These are phyloP conservation scores for Paracorniculantispora psalliotae DNA, from an alignment of 2,329 filamentous ascomycete species.

Conservation along the genomic window DNA sequence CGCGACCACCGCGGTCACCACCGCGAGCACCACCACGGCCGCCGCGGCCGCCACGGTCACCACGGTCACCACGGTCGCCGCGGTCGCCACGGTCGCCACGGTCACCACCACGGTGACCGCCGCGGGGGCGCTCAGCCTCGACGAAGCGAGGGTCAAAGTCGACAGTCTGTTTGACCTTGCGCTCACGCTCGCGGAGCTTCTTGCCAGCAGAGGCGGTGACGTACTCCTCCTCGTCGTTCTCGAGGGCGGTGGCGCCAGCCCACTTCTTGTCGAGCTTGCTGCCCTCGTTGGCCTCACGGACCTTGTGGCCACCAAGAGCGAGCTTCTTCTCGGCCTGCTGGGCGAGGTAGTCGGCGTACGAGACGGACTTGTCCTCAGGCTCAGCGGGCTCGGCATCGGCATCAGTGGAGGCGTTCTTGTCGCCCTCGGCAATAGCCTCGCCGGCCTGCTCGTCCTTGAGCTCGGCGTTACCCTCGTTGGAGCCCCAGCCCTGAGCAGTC, in stretches of 20 bases:
- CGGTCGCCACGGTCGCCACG: constrained; percentile 47
- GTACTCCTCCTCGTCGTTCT: constrained; percentile 69
- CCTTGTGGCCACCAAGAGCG: constrained; percentile 58
- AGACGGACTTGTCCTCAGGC: constrained; percentile 82
- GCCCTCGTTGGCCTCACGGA: constrained; percentile 91
- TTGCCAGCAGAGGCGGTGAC: constrained; percentile 71
- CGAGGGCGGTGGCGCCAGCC: constrained; percentile 71
- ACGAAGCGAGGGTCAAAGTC: constrained; percentile 83
- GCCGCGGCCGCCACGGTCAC: constrained; percentile 36
- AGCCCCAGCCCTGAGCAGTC: constrained; percentile 85
- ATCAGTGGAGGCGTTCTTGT: constrained; percentile 62
- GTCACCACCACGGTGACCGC: constrained; percentile 50
- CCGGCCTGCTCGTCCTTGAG: constrained; percentile 88
- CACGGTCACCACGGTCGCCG: constrained; percentile 47
- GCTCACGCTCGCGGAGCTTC: constrained; percentile 78
- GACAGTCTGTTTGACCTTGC: constrained; percentile 84
- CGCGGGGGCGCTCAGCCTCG: constrained; percentile 58
- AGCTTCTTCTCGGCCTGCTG: constrained; percentile 69
- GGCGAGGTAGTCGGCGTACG: constrained; percentile 82
- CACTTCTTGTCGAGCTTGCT: constrained; percentile 87
- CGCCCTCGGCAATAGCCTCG: constrained; percentile 79
- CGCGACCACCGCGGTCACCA: constrained; percentile 36
- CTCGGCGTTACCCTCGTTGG: constrained; percentile 73
- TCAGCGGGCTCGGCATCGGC: constrained; percentile 48
- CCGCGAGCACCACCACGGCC: constrained; percentile 39